Conservation (phyloP, 495 filamentous ascomycete genomes). For the Podospora comata region DNA sequence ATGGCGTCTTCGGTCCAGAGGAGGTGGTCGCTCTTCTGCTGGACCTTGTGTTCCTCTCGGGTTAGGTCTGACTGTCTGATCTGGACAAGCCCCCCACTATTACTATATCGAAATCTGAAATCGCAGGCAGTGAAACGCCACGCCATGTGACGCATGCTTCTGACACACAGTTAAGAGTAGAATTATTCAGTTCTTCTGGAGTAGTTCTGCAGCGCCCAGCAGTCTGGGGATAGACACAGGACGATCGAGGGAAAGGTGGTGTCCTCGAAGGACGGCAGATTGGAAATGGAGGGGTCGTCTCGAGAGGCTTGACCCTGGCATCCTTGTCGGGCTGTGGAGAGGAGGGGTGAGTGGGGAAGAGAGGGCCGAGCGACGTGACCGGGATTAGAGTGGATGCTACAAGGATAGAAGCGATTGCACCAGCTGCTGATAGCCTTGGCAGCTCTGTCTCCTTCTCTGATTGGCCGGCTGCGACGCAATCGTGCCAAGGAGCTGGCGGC, state of each 20-base stretch:
- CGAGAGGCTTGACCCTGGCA: constrained; percentile 15
- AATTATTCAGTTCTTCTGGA: background rate
- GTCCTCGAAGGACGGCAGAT: constrained; percentile 20
- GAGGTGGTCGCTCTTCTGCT: background rate
- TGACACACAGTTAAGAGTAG: constrained; percentile 7
- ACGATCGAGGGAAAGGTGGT: constrained; percentile 27
- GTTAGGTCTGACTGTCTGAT: background rate
- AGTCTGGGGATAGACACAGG: constrained; percentile 28
- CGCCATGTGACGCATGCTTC: constrained; percentile 29
- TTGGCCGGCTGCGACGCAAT: constrained; percentile 25
- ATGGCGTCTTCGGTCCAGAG: background rate
- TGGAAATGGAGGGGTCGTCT: constrained; percentile 16
- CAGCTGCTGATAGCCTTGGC: constrained; percentile 30
- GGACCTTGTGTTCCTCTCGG: background rate
- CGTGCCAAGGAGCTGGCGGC: constrained; percentile 29
- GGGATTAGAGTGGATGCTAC: constrained; percentile 18
- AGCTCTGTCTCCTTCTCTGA: constrained; percentile 11
- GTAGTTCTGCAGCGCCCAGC: constrained; percentile 17
- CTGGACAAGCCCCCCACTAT: background rate
- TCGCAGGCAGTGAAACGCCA: constrained; percentile 15
- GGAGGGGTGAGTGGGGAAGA: constrained; percentile 14
- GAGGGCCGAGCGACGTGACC: constrained; percentile 20
- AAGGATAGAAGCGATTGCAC: constrained; percentile 24
- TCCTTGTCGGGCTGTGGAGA: constrained; percentile 14
- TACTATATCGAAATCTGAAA: background rate